Conservation (phyloP, 2,329 filamentous ascomycete genomes). For the Paracamarosporium sp. region DNA sequence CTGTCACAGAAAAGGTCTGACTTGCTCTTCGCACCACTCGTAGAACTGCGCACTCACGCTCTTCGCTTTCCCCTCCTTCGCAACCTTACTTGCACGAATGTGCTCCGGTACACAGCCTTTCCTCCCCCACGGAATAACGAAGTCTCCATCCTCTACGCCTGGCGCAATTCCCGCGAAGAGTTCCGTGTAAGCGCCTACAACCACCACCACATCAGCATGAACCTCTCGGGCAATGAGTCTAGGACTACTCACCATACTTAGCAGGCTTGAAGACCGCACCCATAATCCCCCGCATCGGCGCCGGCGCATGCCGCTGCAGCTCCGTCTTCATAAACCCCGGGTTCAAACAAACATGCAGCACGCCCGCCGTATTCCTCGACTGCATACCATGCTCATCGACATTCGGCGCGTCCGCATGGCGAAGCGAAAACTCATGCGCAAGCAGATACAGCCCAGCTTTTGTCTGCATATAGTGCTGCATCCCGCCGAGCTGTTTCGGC, state of each 20-base stretch:
- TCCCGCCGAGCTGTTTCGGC: constrained; percentile 14
- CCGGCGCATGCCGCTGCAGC: constrained; percentile 18
- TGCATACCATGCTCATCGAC: constrained; percentile 9
- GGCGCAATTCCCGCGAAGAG: constrained; percentile 26
- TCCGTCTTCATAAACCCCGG: constrained; percentile 18
- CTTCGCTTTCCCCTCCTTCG: constrained; percentile 1
- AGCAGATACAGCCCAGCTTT: constrained; percentile 22
- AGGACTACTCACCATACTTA: constrained; percentile 10
- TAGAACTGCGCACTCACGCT: constrained; percentile 19
- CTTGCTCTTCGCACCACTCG: constrained; percentile 22
- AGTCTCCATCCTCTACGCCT: constrained; percentile 19
- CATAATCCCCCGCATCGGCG: constrained; percentile 11
- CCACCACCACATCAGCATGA: not conserved
- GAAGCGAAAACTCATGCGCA: constrained; percentile 14
- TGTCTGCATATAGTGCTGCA: constrained; percentile 26
- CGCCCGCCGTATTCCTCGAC: constrained; percentile 12
- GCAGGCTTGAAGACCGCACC: constrained; percentile 14
- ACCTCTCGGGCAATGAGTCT: too few relatives aligned
- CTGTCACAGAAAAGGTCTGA: not conserved
- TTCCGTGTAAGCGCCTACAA: constrained; percentile 21
- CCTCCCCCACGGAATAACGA: constrained; percentile 27
- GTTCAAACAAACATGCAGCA: constrained; percentile 18
- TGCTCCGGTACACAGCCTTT: constrained; percentile 21
- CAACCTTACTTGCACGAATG: too few relatives aligned
- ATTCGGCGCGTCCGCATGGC: not conserved